Evolutionary conservation across 2,329 filamentous ascomycete genomes (phyloP).

Genomic region (Fusarium kyushuense): DNA sequence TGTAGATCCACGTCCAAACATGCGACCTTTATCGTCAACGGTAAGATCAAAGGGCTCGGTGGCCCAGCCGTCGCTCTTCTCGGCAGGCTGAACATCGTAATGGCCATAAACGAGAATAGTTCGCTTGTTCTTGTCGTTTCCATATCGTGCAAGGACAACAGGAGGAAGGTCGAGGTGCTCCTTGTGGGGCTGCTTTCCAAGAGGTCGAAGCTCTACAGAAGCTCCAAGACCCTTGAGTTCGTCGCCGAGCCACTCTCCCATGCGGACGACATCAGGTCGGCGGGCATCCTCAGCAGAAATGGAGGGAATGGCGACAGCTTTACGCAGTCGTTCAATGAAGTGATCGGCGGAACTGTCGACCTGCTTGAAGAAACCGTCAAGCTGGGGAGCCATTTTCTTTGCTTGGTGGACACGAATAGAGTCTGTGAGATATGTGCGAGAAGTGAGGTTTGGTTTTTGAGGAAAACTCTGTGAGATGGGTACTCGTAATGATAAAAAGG

Average conservation of each 20-base stretch:
- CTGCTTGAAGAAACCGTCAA: conserved; percentile 93
- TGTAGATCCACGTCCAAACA: conserved; percentile 95
- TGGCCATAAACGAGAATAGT: conserved; percentile 98
- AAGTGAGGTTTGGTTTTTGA: conserved; percentile 31
- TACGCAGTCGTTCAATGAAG: conserved; percentile 90
- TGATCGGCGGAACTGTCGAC: conserved; percentile 82
- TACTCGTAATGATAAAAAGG: conserved; percentile 43
- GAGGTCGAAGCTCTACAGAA: conserved; percentile 83
- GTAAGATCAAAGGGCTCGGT: conserved; percentile 93
- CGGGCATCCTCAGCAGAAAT: conserved; percentile 91
- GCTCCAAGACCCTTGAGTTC: conserved; percentile 89
- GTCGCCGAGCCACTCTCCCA: conserved; percentile 89
- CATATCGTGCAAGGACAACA: conserved; percentile 91
- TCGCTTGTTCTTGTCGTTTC: conserved; percentile 90
- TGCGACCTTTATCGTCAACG: conserved; percentile 89
- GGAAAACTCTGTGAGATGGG: conserved; percentile 35
- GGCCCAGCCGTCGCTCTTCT: conserved; percentile 93
- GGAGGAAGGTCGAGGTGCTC: conserved; percentile 92
- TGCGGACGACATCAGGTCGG: conserved; percentile 92
- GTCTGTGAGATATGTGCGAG: conserved; percentile 64
- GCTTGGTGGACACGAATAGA: conserved; percentile 69
- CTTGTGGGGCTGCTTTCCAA: conserved; percentile 93
- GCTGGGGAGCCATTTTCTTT: conserved; percentile 86
- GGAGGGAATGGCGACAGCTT: conserved; percentile 96
- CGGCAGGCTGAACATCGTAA: conserved; percentile 97